A percentile compares a stretch with the other conserved stretches of the same genome.
Evolutionary conservation across 2,329 filamentous ascomycete species (phyloP).

Genomic region (Alternaria viburni): DNA sequence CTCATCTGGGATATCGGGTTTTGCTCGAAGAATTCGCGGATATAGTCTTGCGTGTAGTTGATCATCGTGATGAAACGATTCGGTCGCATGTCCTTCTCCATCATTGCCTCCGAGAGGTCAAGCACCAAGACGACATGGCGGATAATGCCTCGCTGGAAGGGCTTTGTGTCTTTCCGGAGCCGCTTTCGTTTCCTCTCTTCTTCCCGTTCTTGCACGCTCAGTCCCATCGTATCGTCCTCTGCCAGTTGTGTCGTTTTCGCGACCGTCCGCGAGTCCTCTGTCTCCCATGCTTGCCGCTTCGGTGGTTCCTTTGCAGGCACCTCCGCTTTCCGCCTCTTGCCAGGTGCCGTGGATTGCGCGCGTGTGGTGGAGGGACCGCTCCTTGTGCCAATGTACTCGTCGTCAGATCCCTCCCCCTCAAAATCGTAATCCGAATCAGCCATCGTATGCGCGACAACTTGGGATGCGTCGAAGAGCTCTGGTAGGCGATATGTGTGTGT

Average conservation of each 20-base stretch:
- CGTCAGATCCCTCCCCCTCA: conserved; percentile 68
- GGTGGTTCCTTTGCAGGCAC: conserved; percentile 28
- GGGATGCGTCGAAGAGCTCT: not conserved
- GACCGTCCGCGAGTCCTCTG: conserved; percentile 52
- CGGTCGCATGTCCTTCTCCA: conserved; percentile 91
- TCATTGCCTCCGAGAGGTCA: conserved; percentile 92
- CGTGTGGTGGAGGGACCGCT: conserved; percentile 30
- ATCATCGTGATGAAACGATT: conserved; percentile 83
- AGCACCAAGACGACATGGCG: conserved; percentile 91
- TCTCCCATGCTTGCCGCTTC: conserved; percentile 59
- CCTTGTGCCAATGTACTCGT: conserved; percentile 62
- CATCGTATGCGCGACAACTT: conserved; percentile 54
- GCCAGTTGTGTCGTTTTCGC: conserved; percentile 65
- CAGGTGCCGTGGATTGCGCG: conserved; percentile 27
- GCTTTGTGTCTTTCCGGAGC: conserved; percentile 89
- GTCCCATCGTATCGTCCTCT: conserved; percentile 75
- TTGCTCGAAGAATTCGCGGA: conserved; percentile 95
- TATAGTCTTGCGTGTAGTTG: conserved; percentile 84
- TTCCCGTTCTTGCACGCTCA: conserved; percentile 72
- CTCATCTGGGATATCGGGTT: conserved; percentile 97
- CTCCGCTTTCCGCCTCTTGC: conserved; percentile 26
- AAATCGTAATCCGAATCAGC: conserved; percentile 77
- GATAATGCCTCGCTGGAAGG: conserved; percentile 94
- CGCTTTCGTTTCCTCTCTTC: conserved; percentile 83
- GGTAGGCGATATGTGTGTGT: not conserved